Evolutionary conservation across 2,329 filamentous ascomycete genomes (phyloP), one percentile per base, ranked within the genome.

Genomic region (Aspergillus oerlinghausenensis): DNA sequence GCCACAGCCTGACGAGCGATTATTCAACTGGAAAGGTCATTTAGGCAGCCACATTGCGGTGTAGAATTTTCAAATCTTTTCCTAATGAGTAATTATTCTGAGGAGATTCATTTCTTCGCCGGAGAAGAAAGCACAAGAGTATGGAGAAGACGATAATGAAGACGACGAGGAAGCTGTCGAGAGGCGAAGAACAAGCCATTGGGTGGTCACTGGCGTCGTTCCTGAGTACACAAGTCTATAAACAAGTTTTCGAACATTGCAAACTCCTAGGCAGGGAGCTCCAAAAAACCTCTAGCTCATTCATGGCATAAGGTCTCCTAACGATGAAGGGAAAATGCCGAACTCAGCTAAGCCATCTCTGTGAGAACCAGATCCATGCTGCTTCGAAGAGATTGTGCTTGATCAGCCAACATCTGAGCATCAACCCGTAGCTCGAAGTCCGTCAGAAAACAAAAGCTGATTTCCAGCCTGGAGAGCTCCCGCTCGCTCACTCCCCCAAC

Each of bases 391-490:
- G 68, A 69, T 49, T 73, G 73, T n/a, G 76, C 79, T 65, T 84
- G 81, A 26, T 74, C 66, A 57, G 78, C 69, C 54, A 89, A 75
- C 65, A 79, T 79, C 50, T 82, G 78, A 56, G 80, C 79, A 62
- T 81, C 82, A 3, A 90, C 86, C 42, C 82, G 82, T 58, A 96
- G 79, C 65, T 93, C 89, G 69, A 96, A 96, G 52, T 91, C 87
- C n/a, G 88, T 86, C 57, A 96, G 76, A 70, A 92, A 93, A 74
- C 89, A 92, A 69, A 93, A 93, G 66, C 88, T 92, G 59, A 97
- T 89, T 78, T 97, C 94, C 45, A 97, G 77, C 58, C 89, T 83
- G 43, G 89, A 88, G 52, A 99, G 81, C 74, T 97, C 92, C 19
- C 80, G 78, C 69, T 90, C 88, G 67, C 85, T 90, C 17, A 97